phyloP scores from a whole-genome alignment of 257 asterid species.

The Gentiana dahurica region DNA sequence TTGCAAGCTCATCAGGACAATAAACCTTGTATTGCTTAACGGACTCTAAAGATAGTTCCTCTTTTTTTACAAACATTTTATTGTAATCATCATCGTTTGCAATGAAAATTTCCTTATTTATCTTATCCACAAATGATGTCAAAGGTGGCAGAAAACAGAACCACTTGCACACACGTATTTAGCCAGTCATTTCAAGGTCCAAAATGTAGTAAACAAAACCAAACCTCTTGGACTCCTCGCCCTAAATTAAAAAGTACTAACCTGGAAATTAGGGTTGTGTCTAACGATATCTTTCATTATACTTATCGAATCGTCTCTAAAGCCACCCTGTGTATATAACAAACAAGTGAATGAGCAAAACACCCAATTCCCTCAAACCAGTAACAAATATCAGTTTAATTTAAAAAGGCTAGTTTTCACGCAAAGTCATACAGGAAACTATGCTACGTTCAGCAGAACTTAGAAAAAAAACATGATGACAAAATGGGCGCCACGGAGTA shows the following conservation, averaged over 20 bases:
- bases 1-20: slow-evolving; percentile 83
- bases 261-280: slow-evolving; percentile 62
- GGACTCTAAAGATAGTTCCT: slow-evolving; percentile 36
- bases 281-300: slow-evolving; percentile 54
- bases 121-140: slow-evolving; percentile 49
- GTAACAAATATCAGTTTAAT: no score
- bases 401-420: no score
- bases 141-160: slow-evolving; percentile 56
- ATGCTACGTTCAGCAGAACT: no score
- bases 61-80: slow-evolving; percentile 58
- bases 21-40: slow-evolving; percentile 65
- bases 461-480: no score
- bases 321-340: slow-evolving; percentile 48
- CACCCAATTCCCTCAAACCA: no score
- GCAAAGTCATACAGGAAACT: no score
- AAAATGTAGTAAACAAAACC: neutral
- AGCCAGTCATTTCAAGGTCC: no score
- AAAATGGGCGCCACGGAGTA: no score
- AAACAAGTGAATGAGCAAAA: neutral
- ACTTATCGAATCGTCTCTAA: slow-evolving; percentile 62
- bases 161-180: slow-evolving; percentile 21
- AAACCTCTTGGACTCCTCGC: slow-evolving; percentile 1
- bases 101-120: slow-evolving; percentile 30
- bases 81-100: slow-evolving; percentile 25
- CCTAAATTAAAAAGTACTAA: slow-evolving; percentile 15